Evolutionary conservation across 148 eudicot genomes (phyloP).

Genomic region (Amaranthus palmeri): DNA sequence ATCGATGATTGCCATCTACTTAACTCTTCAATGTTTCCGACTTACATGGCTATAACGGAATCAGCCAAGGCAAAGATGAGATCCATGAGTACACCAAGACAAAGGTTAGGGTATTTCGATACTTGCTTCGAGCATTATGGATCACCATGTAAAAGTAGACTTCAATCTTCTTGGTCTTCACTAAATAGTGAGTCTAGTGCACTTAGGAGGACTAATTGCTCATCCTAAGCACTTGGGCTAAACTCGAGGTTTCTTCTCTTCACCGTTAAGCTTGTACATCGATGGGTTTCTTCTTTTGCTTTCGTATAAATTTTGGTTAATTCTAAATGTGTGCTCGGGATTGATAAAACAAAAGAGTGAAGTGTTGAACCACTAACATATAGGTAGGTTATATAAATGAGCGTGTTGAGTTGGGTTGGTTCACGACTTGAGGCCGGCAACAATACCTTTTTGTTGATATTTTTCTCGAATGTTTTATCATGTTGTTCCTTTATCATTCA

Average conservation of each 20-base stretch:
- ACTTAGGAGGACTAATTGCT: conserved; percentile 18
- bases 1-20: conserved; percentile 32
- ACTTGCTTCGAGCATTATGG: conserved; percentile 27
- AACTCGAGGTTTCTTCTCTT: conserved; percentile 27
- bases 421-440: too few relatives aligned
- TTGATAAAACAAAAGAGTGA: conserved; percentile 15
- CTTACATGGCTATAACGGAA: conserved; percentile 77
- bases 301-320: background rate
- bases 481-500: too few relatives aligned
- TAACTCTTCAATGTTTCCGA: conserved; percentile 36
- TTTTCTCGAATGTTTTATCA: too few relatives aligned
- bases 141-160: conserved; percentile 35
- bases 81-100: conserved; percentile 76
- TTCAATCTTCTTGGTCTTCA: conserved; percentile 43
- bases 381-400: background rate
- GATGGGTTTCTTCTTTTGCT: background rate
- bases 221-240: conserved; percentile 18
- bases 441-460: too few relatives aligned
- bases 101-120: conserved; percentile 40
- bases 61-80: conserved; percentile 78
- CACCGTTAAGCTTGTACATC: conserved; percentile 1
- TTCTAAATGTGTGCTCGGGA: conserved; percentile 2
- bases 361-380: conserved; percentile 3
- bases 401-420: too few relatives aligned
- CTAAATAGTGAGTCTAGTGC: conserved; percentile 33